Evolutionary conservation across 768 basidiomycete species (phyloP).

Genomic region (Hericium alpestre): DNA sequence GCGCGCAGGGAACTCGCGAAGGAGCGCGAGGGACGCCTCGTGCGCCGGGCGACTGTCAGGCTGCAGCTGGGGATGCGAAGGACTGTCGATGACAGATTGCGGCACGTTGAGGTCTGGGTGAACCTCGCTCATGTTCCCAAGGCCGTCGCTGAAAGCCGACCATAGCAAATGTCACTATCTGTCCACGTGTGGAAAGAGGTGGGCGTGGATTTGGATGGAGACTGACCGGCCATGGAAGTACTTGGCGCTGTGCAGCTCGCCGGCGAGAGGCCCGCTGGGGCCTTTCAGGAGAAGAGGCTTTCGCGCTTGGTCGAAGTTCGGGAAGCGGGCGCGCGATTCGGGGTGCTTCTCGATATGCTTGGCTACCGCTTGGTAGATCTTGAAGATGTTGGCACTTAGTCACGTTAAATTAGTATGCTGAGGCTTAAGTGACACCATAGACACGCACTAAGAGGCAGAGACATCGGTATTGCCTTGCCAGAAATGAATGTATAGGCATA

Average conservation of each 20-base stretch:
- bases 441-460: conserved; percentile 47
- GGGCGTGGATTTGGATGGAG: background rate
- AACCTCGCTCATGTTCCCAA: conserved; percentile 46
- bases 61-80: conserved; percentile 34
- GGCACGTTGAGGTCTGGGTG: conserved; percentile 53
- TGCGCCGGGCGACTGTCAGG: conserved; percentile 36
- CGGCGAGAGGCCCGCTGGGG: conserved; percentile 53
- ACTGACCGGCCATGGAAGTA: conserved; percentile 77
- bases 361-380: conserved; percentile 59
- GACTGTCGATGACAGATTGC: conserved; percentile 7
- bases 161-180: background rate
- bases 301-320: conserved; percentile 38
- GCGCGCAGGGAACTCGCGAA: conserved; percentile 37
- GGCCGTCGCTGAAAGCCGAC: conserved; percentile 45
- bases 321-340: conserved; percentile 43
- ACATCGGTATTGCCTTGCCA: conserved; percentile 60
- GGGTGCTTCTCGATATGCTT: conserved; percentile 49
- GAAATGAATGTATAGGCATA: background rate
- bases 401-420: background rate
- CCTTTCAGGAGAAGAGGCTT: conserved; percentile 63
- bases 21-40: conserved; percentile 45
- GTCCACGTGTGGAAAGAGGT: background rate
- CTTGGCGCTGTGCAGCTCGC: conserved; percentile 62
- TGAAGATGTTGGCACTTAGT: conserved; percentile 60
- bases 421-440: background rate